Evolutionary conservation across 306 rosid genomes (phyloP).

Genomic region (Cucurbita maxima): DNA sequence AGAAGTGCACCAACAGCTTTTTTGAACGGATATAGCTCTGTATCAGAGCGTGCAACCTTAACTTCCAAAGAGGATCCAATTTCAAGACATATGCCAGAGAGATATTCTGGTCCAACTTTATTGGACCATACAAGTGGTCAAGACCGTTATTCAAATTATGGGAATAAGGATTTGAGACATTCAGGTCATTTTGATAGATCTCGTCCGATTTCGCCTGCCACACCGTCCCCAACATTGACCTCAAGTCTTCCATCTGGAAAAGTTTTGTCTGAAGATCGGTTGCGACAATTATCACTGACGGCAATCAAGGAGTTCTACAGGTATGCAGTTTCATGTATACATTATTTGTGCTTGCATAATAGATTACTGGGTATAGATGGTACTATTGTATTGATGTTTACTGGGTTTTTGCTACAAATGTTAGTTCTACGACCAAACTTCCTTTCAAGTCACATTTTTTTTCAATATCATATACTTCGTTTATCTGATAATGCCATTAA

Average conservation of each 20-base stretch:
- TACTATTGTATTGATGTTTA: not conserved
- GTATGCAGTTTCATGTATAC: conserved; percentile 19
- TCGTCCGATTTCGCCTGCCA: conserved; percentile 29
- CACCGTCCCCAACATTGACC: conserved; percentile 26
- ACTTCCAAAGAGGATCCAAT: conserved; percentile 36
- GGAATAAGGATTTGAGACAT: conserved; percentile 41
- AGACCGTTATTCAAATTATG: conserved; percentile 35
- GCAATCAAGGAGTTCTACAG: conserved; percentile 91
- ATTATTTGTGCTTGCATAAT: not conserved
- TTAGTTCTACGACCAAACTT: not conserved
- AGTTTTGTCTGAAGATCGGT: conserved; percentile 33
- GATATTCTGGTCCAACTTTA: conserved; percentile 34
- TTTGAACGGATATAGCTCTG: conserved; percentile 42
- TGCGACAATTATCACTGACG: conserved; percentile 43
- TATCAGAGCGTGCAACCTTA: conserved; percentile 26
- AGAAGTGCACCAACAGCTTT: conserved; percentile 33
- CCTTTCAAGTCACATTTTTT: not conserved
- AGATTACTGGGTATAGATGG: not conserved
- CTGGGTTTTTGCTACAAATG: not conserved
- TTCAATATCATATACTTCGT: not conserved
- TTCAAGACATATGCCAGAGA: conserved; percentile 30
- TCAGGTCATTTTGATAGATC: conserved; percentile 43
- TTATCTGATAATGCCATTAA: not conserved
- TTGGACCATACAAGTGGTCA: conserved; percentile 38
- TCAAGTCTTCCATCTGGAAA: conserved; percentile 29